phyloP scores from a whole-genome alignment of 208 protist species.

The Vickermania ingenoplastis region DNA sequence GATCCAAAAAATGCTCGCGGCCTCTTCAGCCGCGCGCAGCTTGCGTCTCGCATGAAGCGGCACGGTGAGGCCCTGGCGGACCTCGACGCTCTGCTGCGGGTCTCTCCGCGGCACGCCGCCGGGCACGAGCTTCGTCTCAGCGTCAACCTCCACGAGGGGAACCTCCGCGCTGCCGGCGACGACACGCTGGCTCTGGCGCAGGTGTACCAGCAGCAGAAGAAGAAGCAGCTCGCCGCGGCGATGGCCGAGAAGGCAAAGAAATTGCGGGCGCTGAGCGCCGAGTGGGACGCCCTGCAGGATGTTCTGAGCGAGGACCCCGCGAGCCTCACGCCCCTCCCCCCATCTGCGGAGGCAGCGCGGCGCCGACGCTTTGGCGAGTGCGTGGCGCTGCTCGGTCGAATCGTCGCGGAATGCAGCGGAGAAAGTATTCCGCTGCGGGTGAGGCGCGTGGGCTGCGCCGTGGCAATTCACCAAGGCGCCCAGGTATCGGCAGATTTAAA shows the following conservation, averaged over 20 bases:
- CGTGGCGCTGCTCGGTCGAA: conserved; percentile 30
- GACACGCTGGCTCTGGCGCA: conserved; percentile 31
- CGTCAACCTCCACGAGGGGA: conserved; percentile 37
- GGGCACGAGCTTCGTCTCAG: conserved; percentile 47
- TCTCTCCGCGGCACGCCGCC: conserved; percentile 30
- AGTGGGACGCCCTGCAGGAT: conserved; percentile 19
- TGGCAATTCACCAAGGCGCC: conserved; percentile 40
- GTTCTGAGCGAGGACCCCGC: conserved; percentile 5
- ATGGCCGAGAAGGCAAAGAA: conserved; percentile 19
- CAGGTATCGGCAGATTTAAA: conserved; percentile 62
- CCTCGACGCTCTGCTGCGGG: conserved; percentile 37
- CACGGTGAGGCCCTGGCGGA: conserved; percentile 31
- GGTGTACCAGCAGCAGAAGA: conserved; percentile 18
- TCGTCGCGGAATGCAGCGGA: conserved; percentile 55
- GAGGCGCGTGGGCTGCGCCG: conserved; percentile 67
- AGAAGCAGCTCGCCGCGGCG: conserved; percentile 14
- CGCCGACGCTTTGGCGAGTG: conserved; percentile 29
- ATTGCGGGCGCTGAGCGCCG: conserved; percentile 20
- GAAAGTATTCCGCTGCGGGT: conserved; percentile 77
- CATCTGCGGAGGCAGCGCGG: background rate
- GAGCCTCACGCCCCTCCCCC: background rate
- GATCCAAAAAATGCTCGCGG: conserved; percentile 46
- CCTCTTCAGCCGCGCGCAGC: conserved; percentile 69
- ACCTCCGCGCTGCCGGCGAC: conserved; percentile 30
- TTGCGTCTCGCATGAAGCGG: conserved; percentile 57